phyloP scores from a whole-genome alignment of 2,329 filamentous ascomycete genomes.

The Arthrobotrys musiformis region DNA sequence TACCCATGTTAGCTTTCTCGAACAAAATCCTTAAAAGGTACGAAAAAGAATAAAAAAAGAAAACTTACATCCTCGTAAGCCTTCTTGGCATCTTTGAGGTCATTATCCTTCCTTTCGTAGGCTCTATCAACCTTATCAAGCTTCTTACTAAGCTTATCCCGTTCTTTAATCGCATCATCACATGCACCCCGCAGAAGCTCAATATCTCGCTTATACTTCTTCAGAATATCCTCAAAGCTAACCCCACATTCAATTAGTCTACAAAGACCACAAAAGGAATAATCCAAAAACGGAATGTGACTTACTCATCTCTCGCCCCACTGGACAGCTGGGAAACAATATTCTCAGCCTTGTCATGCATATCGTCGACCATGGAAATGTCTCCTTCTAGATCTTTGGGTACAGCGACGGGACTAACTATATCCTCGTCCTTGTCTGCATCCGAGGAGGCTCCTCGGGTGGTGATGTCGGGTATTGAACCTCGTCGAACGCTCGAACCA shows the following conservation, averaged over 20 bases:
- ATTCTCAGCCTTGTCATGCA: constrained; percentile 43
- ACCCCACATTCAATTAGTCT: not conserved
- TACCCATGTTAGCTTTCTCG: constrained; percentile 9
- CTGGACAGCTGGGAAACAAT: constrained; percentile 41
- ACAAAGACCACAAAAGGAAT: not conserved
- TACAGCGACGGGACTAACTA: constrained; percentile 25
- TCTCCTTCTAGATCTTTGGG: constrained; percentile 48
- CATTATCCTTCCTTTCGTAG: constrained; percentile 48
- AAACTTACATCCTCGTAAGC: constrained; percentile 46
- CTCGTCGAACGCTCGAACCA: constrained; percentile 45
- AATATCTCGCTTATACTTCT: constrained; percentile 46
- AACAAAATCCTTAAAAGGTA: not conserved
- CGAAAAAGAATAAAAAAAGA: too few relatives aligned
- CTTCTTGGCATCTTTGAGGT: constrained; percentile 51
- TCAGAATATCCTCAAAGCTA: constrained; percentile 49
- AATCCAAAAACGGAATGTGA: constrained; percentile 3
- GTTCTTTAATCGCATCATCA: constrained; percentile 47
- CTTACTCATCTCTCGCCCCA: constrained; percentile 50
- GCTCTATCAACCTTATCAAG: constrained; percentile 47
- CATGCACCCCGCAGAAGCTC: constrained; percentile 38
- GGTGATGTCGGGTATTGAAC: constrained; percentile 41
- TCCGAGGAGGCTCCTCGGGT: constrained; percentile 25
- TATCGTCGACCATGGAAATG: constrained; percentile 35
- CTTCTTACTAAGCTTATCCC: constrained; percentile 53
- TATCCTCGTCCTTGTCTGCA: constrained; percentile 33